Percentiles rank a stretch among this genome's conserved stretches.
Conservation (phyloP, 2,329 filamentous ascomycete species). For the Exutisphaerella laricina region DNA sequence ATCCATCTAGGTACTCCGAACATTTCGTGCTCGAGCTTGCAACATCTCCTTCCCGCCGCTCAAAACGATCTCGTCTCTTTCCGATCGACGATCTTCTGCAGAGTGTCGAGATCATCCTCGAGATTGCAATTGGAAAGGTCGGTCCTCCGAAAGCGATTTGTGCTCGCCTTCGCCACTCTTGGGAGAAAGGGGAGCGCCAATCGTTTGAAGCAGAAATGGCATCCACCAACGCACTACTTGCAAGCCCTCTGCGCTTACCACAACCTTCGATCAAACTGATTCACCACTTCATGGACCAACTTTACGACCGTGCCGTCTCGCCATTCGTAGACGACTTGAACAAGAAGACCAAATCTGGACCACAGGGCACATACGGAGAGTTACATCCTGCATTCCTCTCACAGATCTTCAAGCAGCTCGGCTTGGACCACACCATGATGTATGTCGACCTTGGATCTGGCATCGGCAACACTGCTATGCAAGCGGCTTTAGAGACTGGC, state of each 20-base stretch:
- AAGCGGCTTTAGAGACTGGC: conserved; percentile 84
- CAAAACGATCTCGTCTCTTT: background rate
- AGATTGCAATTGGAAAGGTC: background rate
- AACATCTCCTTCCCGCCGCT: too few relatives aligned
- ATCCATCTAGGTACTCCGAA: conserved; percentile 9
- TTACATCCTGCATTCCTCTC: conserved; percentile 76
- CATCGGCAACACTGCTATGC: conserved; percentile 89
- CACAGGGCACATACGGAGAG: conserved; percentile 77
- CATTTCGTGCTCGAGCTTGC: conserved; percentile 7
- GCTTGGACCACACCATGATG: conserved; percentile 70
- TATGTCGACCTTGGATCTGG: conserved; percentile 93
- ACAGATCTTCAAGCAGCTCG: conserved; percentile 63
- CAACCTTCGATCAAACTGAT: conserved; percentile 1
- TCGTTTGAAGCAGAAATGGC: background rate
- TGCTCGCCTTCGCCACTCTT: background rate
- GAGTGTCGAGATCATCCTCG: conserved; percentile 1
- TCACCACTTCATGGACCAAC: conserved; percentile 61
- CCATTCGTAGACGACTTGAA: conserved; percentile 77
- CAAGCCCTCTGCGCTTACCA: background rate
- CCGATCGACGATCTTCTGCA: conserved; percentile 6
- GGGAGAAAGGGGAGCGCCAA: background rate
- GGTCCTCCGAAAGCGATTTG: background rate
- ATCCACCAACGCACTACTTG: background rate
- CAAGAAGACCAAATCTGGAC: conserved; percentile 62
- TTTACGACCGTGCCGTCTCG: conserved; percentile 76